phyloP scores from a whole-genome alignment of 805 yeast species.

The Starmera amethionina region DNA sequence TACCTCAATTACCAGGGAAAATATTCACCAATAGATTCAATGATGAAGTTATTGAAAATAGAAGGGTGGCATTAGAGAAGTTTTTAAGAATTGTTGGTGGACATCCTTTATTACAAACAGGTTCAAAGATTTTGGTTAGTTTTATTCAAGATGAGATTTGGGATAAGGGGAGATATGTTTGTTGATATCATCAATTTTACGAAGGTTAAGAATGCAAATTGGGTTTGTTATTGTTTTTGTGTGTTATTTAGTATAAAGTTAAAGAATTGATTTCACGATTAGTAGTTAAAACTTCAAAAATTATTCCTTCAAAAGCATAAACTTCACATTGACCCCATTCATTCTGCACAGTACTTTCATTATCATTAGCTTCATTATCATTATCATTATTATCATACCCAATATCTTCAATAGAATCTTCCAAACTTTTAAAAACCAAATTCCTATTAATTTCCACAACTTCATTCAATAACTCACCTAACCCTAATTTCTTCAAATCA shows the following conservation, averaged over 20 bases:
- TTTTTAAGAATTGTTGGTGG: conserved; percentile 78
- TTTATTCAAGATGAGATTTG: conserved; percentile 84
- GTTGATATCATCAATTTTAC: no score
- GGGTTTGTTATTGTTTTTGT: no score
- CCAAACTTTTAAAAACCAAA: conserved; percentile 27
- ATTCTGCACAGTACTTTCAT: conserved; percentile 16
- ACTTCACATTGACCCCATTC: conserved; percentile 34
- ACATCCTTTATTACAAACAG: conserved; percentile 88
- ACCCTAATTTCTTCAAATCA: neutral
- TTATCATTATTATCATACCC: conserved; percentile 17
- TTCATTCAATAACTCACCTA: neutral
- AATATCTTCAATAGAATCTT: conserved; percentile 28
- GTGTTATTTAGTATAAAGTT: conserved; percentile 26
- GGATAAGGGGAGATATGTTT: conserved; percentile 27
- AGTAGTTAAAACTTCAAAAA: conserved; percentile 33
- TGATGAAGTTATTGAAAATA: conserved; percentile 72
- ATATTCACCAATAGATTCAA: conserved; percentile 64
- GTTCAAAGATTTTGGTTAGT: conserved; percentile 64
- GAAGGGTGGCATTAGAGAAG: conserved; percentile 76
- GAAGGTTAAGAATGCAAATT: no score
- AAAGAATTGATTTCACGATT: conserved; percentile 27
- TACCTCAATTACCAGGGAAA: conserved; percentile 91
- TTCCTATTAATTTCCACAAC: conserved; percentile 7
- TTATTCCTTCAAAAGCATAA: conserved; percentile 29
- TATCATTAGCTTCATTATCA: conserved; percentile 13